A percentile compares a stretch with the other conserved stretches of the same genome.
These are phyloP conservation scores for Closterium sp. DNA, from an alignment of 139 green algal species.

Conservation along the genomic window DNA sequence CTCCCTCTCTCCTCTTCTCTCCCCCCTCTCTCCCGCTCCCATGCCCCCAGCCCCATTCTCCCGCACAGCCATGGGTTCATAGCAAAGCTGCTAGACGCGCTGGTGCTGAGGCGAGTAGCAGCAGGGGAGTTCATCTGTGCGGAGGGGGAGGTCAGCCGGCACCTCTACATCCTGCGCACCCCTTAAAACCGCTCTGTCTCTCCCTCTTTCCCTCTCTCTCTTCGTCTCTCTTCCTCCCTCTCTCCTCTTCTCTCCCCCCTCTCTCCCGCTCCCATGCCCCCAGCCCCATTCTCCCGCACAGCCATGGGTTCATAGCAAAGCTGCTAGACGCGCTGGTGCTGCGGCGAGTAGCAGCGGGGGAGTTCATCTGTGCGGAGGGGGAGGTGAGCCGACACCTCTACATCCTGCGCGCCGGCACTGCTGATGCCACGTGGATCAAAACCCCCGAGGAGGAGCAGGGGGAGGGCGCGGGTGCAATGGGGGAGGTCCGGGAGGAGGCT, in stretches of 20 bases:
- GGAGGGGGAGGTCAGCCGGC: too few species aligned
- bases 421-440: not conserved
- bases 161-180: too few species aligned
- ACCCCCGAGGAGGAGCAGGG: not conserved
- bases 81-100: too few species aligned
- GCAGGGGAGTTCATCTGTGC: too few species aligned
- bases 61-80: too few species aligned
- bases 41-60: too few species aligned
- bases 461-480: not conserved
- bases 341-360: not conserved
- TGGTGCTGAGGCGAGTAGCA: too few species aligned
- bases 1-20: not conserved
- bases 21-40: not conserved
- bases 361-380: not conserved
- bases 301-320: not conserved
- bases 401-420: not conserved
- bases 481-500: too few species aligned
- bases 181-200: too few species aligned
- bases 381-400: not conserved
- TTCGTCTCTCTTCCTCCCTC: too few species aligned
- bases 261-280: too few species aligned
- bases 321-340: not conserved
- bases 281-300: not conserved
- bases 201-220: too few species aligned
- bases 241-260: not conserved